Percentiles rank a stretch among this genome's conserved stretches.
phyloP scores from a whole-genome alignment of 176 grass and related monocot species.

The Tillandsia fasciculata region DNA sequence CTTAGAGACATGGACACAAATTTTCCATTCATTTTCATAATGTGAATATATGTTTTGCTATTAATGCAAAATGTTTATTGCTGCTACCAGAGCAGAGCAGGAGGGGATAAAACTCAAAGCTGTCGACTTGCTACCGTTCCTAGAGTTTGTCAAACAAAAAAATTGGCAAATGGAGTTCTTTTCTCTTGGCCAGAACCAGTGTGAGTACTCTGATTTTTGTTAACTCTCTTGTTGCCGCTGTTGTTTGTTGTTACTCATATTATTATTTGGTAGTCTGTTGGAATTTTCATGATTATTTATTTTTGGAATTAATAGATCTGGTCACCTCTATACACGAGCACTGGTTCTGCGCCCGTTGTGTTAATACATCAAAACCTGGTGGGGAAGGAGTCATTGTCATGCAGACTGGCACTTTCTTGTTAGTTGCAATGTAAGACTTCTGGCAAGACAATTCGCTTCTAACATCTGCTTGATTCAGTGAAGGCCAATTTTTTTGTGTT shows the following conservation, averaged over 20 bases:
- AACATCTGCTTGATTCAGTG: background rate
- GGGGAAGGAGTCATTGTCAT: constrained; percentile 77
- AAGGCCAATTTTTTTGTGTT: background rate
- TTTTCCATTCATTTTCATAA: too few species aligned
- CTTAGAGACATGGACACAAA: too few species aligned
- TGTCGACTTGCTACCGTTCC: constrained; percentile 61
- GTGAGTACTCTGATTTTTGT: constrained; percentile 30
- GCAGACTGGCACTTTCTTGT: constrained; percentile 62
- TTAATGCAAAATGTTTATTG: background rate
- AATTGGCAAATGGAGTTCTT: constrained; percentile 80
- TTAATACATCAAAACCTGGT: constrained; percentile 48
- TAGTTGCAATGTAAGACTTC: constrained; percentile 58
- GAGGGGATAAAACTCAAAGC: constrained; percentile 59
- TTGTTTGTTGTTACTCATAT: background rate
- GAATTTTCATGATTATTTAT: background rate
- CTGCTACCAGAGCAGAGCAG: constrained; percentile 60
- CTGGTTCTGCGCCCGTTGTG: constrained; percentile 62
- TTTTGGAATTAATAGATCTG: constrained; percentile 43
- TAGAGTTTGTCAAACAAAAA: constrained; percentile 59
- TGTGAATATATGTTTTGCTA: too few species aligned
- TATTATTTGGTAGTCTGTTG: too few species aligned
- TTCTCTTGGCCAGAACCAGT: constrained; percentile 57
- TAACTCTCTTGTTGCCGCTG: background rate
- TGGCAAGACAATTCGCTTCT: background rate
- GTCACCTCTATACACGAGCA: constrained; percentile 79